Base-by-base conservation (phyloP, 345 rosid species). In the Excoecaria agallocha region DNA sequence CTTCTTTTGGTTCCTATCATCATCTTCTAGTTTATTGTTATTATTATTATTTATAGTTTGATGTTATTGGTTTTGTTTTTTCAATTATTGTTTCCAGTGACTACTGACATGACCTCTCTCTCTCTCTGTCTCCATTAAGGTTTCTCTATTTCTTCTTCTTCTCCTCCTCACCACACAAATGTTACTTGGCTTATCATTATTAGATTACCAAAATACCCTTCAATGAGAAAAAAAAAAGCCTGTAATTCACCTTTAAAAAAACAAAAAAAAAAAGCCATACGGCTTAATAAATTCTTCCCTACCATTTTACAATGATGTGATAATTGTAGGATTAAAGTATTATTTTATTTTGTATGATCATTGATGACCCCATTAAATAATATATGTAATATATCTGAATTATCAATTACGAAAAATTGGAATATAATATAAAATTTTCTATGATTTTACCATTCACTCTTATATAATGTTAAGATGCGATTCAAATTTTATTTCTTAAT, bases 61-160 rank as follows among this genome's bases (percentile, higher is more conserved):
- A 35, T 20, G 41, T 55, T 75, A 70, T 62, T 51, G 41, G 71
- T 56, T 10, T 17, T n/a, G 41, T 49, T 3, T 2, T 15, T n/a
- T 39, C 56, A 50, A 66, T 58, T 72, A 46, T 65, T 17, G 68
- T 38, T 62, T 15, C 46, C 55, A 16, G 69, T 71, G 59, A 77
- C 74, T 20, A 24, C 43, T 73, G 81, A 81, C 73, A 45, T 9
- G 70, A 77, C 70, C 54, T 30, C 1, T 30, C 30, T 0, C 48
- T 37, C 63, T 37, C 45, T 20, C 62, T 74, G 82, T 75, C 84
- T 54, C 76, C 84, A 80, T 83, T 86, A 79, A 83, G 86, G 83
- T 84, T 79, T 82, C 81, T 73, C 75, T 74, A 62, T 75, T 78
- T 13, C 24, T 65, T 35, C 37, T n/a, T 39, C 19, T 6, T 60